Evolutionary conservation across 1,284 basidiomycete species (phyloP), one percentile per base, ranked within the genome.

Genomic region (Boletus hoseneyae): DNA sequence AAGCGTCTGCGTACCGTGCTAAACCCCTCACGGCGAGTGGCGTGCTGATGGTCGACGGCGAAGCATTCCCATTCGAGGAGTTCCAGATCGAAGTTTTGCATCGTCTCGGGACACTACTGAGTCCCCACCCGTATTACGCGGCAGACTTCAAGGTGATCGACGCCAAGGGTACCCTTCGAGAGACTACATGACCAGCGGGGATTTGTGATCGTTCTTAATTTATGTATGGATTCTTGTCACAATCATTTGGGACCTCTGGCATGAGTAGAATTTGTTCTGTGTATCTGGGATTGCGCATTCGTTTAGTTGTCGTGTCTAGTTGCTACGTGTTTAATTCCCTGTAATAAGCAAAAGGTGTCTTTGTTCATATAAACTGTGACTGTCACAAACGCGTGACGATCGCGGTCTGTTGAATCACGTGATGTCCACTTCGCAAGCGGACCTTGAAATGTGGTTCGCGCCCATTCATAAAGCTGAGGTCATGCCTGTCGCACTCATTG

Each of bases 21-120:
- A 86, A 85, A 57, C 87, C 90, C 11, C 71, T 84, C 30, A 63
- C 70, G 4, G 47, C 69, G 18, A 74, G 79, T 30, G 84, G 83
- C 3, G 70, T 73, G 56, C 67, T 91, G 46, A 73, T 82, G 8
- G 75, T 93, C 50, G 95, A 98, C 62, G 95, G 95, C 15, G 95
- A 98, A 70, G 68, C 72, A 13, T 88, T 85, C 60, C 85, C 87
- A 1, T 91, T 90, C 60, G 78, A 85, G 58, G 79, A 85, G 49
- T 94, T 87, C 66, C 83, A 93, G 59, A 87, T 97, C 6, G 90
- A 97, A 66, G 83, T 91, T 6, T 82, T 91, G 57, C 76, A 77
- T 21, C 78, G 82, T 6, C 68, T 90, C 15, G 91, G 81, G 15
- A 85, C 80, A 0, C 67, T 92, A 13, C 68, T 93, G 16, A 89